A percentile compares a stretch with the other conserved stretches of the same genome.
Conservation (phyloP, 192 early-diverging fungal species). For the Coemansia sp. region DNA sequence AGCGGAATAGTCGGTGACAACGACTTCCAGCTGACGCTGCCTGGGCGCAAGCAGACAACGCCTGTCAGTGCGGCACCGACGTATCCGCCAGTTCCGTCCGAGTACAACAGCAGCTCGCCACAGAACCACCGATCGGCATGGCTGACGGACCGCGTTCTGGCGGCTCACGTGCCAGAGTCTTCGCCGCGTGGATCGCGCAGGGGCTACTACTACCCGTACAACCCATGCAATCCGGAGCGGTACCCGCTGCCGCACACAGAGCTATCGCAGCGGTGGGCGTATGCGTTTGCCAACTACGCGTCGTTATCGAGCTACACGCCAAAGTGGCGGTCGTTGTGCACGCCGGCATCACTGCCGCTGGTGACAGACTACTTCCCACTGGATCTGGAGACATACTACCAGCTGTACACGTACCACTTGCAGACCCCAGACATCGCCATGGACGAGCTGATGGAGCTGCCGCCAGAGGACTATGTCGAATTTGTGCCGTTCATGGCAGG, state of each 20-base stretch:
- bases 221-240: conserved; percentile 73
- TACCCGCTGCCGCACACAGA: conserved; percentile 59
- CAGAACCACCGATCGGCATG: conserved; percentile 14
- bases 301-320: conserved; percentile 60
- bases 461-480: conserved; percentile 27
- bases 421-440: conserved; percentile 27
- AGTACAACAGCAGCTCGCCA: conserved; percentile 27
- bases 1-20: too few species aligned
- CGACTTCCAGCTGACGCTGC: conserved; percentile 38
- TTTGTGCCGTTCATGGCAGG: conserved; percentile 33
- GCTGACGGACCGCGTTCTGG: conserved; percentile 26
- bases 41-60: conserved; percentile 12
- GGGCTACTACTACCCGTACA: conserved; percentile 42
- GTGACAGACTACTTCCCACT: conserved; percentile 81
- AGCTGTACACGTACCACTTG: conserved; percentile 63
- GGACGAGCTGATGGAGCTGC: conserved; percentile 19
- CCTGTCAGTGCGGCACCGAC: neutral
- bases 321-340: conserved; percentile 89
- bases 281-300: conserved; percentile 71
- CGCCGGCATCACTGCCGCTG: conserved; percentile 91
- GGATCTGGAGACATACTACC: conserved; percentile 67
- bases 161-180: neutral
- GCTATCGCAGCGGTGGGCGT: conserved; percentile 84
- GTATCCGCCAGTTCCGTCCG: conserved; percentile 17
- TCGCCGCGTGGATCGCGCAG: conserved; percentile 8